Evolutionary conservation across 2,329 filamentous ascomycete species (phyloP), one percentile per base, ranked within the genome.

Genomic region (Aspergillus felis): DNA sequence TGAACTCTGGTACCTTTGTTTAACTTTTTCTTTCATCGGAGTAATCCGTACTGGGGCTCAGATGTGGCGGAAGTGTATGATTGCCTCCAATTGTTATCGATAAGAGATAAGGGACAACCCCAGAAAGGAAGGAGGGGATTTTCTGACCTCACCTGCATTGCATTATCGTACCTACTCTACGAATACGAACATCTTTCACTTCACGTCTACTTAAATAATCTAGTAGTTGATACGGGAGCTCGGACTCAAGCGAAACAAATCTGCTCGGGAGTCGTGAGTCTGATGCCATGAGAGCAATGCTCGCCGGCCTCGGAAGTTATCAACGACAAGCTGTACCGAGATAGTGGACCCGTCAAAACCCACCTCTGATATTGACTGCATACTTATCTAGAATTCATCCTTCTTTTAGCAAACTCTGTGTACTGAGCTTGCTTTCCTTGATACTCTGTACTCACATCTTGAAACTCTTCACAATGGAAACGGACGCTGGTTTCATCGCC

Each of bases 401-500:
- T 46, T 24, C n/a, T 12, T 20, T 46, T 20, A 22, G 8, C 17
- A 44, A 12, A 10, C n/a, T 38, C 32, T n/a, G 32, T 38, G 32
- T n/a, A 17, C 32, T 38, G 32, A 17, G 14, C 14, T 17, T 38
- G 32, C 14, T 38, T 17, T 38, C 32, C 32, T 17, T 38, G 32
- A 38, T 14, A 17, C 32, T 17, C 32, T 17, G 32, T 3, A 17
- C 14, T 17, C 32, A 38, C 32, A 38, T 38, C 14, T 38, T 3
- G 14, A n/a, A 38, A 17, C 32, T n/a, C 14, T 7, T 38, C 51
- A 68, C 20, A 47, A 75, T 75, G 71, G 70, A 73, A 32, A 68
- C 74, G 55, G 78, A 82, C 55, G 66, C 71, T 14, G 84, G 84
- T 60, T 86, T 86, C 73, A 76, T 81, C 61, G 81, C 79, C 49